Base-by-base conservation (phyloP, 192 early-diverging fungal genomes). In the Umbelopsis isabellina region DNA sequence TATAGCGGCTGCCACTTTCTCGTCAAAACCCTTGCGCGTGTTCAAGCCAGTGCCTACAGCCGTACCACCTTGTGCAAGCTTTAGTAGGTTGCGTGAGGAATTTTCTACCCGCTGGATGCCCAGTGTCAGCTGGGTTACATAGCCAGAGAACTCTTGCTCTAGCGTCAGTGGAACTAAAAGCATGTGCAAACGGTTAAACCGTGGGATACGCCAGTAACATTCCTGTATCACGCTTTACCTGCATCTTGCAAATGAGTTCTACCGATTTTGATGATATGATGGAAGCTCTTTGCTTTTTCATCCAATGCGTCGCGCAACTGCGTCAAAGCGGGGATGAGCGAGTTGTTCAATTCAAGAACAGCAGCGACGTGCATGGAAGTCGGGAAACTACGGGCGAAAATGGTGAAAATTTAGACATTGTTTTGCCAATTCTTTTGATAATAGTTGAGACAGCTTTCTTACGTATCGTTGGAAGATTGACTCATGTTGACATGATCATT, bases 401-500 rank as follows among this genome's bases (percentile, higher is more conserved):
- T 52, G 9, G 18, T 47, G n/a, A 44, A 66, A 55, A 49, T 18
- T 51, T 23, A 25, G 37, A 41, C 37, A 10, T 1, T 13, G 6
- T 20, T 22, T 51, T n/a, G 25, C 66, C 16, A 41, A 25, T 6
- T n/a, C 10, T 16, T 23, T 20, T n/a, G 4, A 46, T 10, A 51
- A 20, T 49, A 35, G 4, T 25, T 58, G 7, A 41, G 37, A 3
- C 37, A 41, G 37, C 6, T 41, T 41, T 41, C 86, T 67, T 67
- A 87, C 75, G 95, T 94, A 78, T 98, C 97, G 74, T 98, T 99
- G 49, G 95, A 96, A 41, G 93, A 95, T 83, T 98, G 96, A 65
- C 91, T 91, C 88, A 94, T 96, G 85, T 99, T 99, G 75, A 98
- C 96, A 69, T 97, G 95, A 82, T 99, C 97, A 83, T 99, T 99